Evolutionary conservation across 805 yeast species (phyloP).

Genomic region (Pichia thaimueangensis): DNA sequence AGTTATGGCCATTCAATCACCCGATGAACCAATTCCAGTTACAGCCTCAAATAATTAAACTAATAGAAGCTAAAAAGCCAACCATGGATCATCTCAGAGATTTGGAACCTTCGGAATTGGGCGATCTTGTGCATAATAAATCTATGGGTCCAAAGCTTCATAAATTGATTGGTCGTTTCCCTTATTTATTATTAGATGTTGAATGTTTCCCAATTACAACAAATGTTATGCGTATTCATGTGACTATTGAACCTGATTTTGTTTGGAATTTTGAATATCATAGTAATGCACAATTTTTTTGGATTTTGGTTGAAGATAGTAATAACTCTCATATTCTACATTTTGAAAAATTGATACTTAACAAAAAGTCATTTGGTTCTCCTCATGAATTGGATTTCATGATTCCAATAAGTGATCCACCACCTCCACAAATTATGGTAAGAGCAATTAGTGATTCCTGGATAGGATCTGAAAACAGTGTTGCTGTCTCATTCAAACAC

Average conservation of each 20-base stretch:
- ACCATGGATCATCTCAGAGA: constrained; percentile 69
- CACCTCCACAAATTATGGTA: constrained; percentile 84
- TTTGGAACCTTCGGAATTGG: constrained; percentile 68
- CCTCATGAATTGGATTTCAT: constrained; percentile 80
- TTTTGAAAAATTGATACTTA: constrained; percentile 71
- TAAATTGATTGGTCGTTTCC: constrained; percentile 62
- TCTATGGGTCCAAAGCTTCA: constrained; percentile 63
- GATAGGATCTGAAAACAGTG: constrained; percentile 78
- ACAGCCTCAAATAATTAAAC: constrained; percentile 57
- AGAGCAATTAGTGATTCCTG: constrained; percentile 78
- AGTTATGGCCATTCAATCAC: constrained; percentile 86
- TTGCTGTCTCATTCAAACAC: constrained; percentile 82
- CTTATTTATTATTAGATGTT: constrained; percentile 65
- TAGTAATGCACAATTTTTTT: constrained; percentile 79
- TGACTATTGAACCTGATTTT: constrained; percentile 67
- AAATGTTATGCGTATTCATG: constrained; percentile 77
- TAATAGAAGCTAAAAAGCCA: constrained; percentile 57
- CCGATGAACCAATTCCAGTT: constrained; percentile 84
- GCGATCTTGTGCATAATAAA: constrained; percentile 81
- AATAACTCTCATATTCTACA: constrained; percentile 69
- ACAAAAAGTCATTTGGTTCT: constrained; percentile 45
- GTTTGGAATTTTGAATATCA: constrained; percentile 78
- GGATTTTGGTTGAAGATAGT: constrained; percentile 90
- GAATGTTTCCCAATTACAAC: constrained; percentile 86
- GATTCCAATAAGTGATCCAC: constrained; percentile 83